Conservation (phyloP, 2,329 filamentous ascomycete genomes). For the Aspergillus clavatus region DNA sequence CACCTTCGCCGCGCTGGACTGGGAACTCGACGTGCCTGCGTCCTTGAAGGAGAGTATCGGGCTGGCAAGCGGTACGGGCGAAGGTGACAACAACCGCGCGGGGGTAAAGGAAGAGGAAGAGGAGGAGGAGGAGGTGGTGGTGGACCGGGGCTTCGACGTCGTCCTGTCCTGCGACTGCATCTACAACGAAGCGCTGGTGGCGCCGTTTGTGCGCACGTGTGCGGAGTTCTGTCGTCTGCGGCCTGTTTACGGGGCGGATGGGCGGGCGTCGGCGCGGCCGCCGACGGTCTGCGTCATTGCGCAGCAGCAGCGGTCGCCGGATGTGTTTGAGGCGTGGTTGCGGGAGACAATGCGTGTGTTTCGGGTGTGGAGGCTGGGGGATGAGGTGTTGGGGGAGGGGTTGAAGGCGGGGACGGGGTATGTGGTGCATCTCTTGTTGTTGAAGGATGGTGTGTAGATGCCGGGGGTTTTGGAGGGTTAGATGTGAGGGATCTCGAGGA, state of each 20-base stretch:
- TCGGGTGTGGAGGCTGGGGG: constrained; percentile 69
- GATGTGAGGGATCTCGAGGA: too few species aligned
- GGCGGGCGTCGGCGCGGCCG: constrained; percentile 3
- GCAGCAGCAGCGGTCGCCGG: constrained; percentile 79
- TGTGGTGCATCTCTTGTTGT: constrained; percentile 71
- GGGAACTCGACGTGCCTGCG: constrained; percentile 59
- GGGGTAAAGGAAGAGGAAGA: constrained; percentile 40
- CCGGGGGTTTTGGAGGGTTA: too few species aligned
- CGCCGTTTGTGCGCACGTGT: constrained; percentile 77
- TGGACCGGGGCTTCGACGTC: constrained; percentile 68
- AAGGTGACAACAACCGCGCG: constrained; percentile 18
- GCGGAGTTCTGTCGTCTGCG: constrained; percentile 66
- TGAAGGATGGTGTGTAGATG: constrained; percentile 37
- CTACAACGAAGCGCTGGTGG: constrained; percentile 83
- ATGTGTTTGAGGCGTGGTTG: constrained; percentile 82
- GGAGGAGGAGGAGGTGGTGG: too few species aligned
- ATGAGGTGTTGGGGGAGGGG: constrained; percentile 54
- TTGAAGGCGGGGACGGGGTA: constrained; percentile 67
- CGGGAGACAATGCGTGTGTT: constrained; percentile 63
- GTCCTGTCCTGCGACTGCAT: constrained; percentile 89
- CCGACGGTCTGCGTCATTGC: constrained; percentile 73
- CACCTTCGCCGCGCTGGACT: constrained; percentile 65
- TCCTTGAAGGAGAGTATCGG: constrained; percentile 35
- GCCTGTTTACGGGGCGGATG: constrained; percentile 18
- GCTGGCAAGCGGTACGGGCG: neutral